These are phyloP conservation scores for Quercus suber DNA, from an alignment of 306 rosid species.

Conservation along the genomic window DNA sequence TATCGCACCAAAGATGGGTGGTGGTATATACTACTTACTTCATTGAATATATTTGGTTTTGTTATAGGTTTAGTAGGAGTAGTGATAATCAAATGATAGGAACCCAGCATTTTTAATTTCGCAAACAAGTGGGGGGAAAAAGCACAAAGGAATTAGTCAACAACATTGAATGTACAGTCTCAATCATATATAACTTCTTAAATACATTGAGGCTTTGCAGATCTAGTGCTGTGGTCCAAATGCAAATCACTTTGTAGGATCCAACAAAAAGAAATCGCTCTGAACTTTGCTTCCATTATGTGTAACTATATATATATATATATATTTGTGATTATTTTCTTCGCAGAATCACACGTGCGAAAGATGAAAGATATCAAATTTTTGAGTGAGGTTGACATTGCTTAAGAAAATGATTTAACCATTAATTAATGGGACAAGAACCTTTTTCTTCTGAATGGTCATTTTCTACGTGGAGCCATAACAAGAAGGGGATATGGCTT, in stretches of 20 bases:
- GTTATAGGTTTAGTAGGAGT: too few relatives aligned
- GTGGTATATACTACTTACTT: too few relatives aligned
- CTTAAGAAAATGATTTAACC: not conserved
- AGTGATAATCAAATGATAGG: too few relatives aligned
- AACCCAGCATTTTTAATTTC: too few relatives aligned
- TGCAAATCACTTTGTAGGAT: not conserved
- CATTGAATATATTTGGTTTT: too few relatives aligned
- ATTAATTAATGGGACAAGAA: not conserved
- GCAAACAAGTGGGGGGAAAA: too few relatives aligned
- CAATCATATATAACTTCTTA: not conserved
- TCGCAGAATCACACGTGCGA: slow-evolving; percentile 13
- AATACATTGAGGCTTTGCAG: not conserved
- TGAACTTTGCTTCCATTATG: not conserved
- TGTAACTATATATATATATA: not conserved
- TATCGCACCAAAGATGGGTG: too few relatives aligned
- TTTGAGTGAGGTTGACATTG: not conserved
- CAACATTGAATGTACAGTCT: slow-evolving; percentile 1
- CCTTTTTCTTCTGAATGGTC: slow-evolving; percentile 9
- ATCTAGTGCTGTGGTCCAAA: slow-evolving; percentile 20
- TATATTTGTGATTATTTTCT: not conserved
- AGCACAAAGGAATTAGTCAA: too few relatives aligned
- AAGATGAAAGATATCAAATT: not conserved
- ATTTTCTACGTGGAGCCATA: not conserved
- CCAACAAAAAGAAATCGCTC: not conserved
- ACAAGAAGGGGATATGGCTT: not conserved